Evolutionary conservation across 768 basidiomycete species (phyloP).

Genomic region (Tylopilus sp.): DNA sequence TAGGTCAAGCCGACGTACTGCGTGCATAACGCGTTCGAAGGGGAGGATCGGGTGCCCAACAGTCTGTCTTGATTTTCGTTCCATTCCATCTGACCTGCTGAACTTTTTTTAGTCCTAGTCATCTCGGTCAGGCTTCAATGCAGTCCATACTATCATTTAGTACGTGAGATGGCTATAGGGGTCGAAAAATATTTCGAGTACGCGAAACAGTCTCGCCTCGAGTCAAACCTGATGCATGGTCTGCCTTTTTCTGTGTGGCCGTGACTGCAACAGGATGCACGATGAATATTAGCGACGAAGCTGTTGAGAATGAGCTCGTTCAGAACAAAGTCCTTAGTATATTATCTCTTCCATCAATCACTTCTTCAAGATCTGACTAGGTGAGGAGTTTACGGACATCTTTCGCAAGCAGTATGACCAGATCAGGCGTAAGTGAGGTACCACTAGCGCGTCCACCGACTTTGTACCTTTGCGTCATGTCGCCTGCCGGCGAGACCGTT

Average conservation of each 20-base stretch:
- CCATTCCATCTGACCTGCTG: background rate
- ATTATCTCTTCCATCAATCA: background rate
- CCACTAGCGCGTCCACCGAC: conserved; percentile 73
- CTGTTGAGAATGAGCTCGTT: conserved; percentile 50
- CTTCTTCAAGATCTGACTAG: conserved; percentile 36
- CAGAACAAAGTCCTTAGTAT: conserved; percentile 65
- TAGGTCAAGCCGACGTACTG: conserved; percentile 75
- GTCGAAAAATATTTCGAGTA: conserved; percentile 72
- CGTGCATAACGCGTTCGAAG: conserved; percentile 77
- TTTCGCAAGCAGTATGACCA: conserved; percentile 56
- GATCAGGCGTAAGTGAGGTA: conserved; percentile 62
- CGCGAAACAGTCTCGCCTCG: conserved; percentile 14
- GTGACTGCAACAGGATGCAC: conserved; percentile 64
- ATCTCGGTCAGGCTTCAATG: conserved; percentile 81
- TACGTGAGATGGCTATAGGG: conserved; percentile 53
- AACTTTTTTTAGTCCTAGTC: conserved; percentile 40
- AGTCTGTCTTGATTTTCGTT: conserved; percentile 42
- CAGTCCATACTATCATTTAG: conserved; percentile 43
- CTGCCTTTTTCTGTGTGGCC: conserved; percentile 46
- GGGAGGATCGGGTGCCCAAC: conserved; percentile 70
- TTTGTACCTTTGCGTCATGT: conserved; percentile 52
- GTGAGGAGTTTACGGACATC: conserved; percentile 59
- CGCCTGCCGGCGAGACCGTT: background rate
- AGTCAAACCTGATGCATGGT: background rate
- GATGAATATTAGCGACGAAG: conserved; percentile 38